Percentiles rank a stretch among this genome's conserved stretches.
Conservation (phyloP, 345 rosid genomes). For the Xanthoceras sorbifolium region DNA sequence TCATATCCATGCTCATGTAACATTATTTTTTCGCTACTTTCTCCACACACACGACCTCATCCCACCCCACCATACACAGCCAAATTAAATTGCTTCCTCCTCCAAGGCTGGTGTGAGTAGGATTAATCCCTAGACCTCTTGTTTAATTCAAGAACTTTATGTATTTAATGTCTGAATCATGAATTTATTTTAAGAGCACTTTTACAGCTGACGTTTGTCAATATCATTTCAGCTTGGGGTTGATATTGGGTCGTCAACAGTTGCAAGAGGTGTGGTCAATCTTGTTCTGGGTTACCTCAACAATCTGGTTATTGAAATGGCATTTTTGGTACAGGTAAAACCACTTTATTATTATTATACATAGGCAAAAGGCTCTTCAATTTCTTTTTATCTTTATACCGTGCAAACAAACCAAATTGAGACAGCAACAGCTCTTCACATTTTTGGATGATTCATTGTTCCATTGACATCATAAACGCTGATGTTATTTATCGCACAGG, state of each 20-base stretch:
- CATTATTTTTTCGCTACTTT: neutral
- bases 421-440: neutral
- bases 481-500: slow-evolving; percentile 45
- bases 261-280: slow-evolving; percentile 94
- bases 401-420: neutral
- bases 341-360: neutral
- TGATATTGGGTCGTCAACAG: slow-evolving; percentile 91
- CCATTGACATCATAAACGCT: neutral
- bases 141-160: no score
- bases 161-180: neutral
- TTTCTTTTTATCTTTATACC: neutral
- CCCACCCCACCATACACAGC: neutral
- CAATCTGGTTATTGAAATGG: slow-evolving; percentile 94
- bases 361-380: neutral
- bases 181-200: neutral
- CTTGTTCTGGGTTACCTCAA: slow-evolving; percentile 96
- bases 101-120: neutral
- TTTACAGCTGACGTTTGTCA: neutral
- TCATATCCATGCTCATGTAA: neutral
- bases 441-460: neutral
- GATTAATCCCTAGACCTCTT: neutral
- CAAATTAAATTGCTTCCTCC: no score
- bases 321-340: slow-evolving; percentile 86
- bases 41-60: neutral
- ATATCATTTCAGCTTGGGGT: slow-evolving; percentile 70